Evolutionary conservation across 2,329 filamentous ascomycete genomes (phyloP).

Genomic region (Aureobasidium sp.): DNA sequence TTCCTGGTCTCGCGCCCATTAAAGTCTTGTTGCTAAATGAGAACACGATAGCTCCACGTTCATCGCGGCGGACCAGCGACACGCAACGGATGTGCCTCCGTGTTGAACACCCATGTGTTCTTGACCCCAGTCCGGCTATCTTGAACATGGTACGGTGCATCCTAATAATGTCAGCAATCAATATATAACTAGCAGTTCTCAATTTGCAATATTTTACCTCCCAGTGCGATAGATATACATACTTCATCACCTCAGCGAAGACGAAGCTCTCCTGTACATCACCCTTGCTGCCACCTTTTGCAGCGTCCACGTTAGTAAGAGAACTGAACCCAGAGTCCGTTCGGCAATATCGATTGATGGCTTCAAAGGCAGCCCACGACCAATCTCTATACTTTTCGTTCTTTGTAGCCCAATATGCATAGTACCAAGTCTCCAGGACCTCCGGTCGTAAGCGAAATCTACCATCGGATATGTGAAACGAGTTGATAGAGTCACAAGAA

Average conservation of each 20-base stretch:
- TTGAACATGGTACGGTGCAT: slow-evolving; percentile 16
- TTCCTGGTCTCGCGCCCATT: too few species aligned
- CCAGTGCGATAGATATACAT: slow-evolving; percentile 19
- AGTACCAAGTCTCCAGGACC: slow-evolving; percentile 26
- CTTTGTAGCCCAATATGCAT: slow-evolving; percentile 22
- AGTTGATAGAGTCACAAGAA: slow-evolving; percentile 13
- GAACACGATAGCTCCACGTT: too few species aligned
- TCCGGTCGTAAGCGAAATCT: slow-evolving; percentile 20
- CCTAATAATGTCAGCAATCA: slow-evolving; percentile 1
- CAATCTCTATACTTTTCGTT: slow-evolving; percentile 23
- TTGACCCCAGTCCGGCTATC: slow-evolving; percentile 16
- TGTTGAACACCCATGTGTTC: slow-evolving; percentile 24
- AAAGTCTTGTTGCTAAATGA: too few species aligned
- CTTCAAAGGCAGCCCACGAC: slow-evolving; percentile 19
- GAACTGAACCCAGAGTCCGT: slow-evolving; percentile 20
- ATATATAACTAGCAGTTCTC: neutral
- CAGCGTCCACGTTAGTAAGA: slow-evolving; percentile 18
- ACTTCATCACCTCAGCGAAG: slow-evolving; percentile 21
- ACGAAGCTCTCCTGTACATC: slow-evolving; percentile 19
- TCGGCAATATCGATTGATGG: slow-evolving; percentile 17
- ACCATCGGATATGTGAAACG: slow-evolving; percentile 14
- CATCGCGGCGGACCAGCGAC: slow-evolving; percentile 13
- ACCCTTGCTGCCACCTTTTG: slow-evolving; percentile 16
- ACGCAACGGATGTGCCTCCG: slow-evolving; percentile 23
- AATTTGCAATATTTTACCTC: slow-evolving; percentile 14